Evolutionary conservation across 805 yeast species (phyloP), one percentile per base, ranked within the genome.

Genomic region (Starmerella floris): DNA sequence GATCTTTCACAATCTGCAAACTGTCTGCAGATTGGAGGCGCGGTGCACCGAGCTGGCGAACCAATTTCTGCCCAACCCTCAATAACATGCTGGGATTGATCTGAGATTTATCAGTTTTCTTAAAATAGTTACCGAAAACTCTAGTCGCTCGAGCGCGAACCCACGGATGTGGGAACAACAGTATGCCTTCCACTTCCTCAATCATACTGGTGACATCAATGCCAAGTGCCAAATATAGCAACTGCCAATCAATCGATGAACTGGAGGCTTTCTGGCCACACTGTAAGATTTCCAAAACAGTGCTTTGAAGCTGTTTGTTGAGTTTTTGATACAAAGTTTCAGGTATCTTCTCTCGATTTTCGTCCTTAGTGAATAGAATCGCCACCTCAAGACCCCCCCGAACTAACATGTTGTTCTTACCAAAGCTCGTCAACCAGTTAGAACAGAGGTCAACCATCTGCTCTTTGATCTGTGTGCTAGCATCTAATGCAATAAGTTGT

Each of bases 131-230:
- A 1, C 79, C 77, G 31, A 77, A 58, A 27, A 83, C 63, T 41
- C 87, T 66, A 5, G 78, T 63, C 1, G 93, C 65, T 4, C 71
- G 62, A 45, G 80, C 66, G 53, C 96, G 73, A 5, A 87, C 80
- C 97, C 97, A 87, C 1, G 91, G 69, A 60, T 87, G 96, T 2
- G 96, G 96, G 57, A 74, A 87, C 40, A 87, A 64, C 41, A 85
- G 66, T 23, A 76, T 61, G 3, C 68, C 70, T 21, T 73, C 65
- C 2, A 80, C 60, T 16, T 61, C 57, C 2, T 58, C 51, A 85
- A 71, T 52, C 6, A 30, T 43, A 4, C 23, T 3, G 6, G 16
- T 11, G 23, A 27, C 30, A 17, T 37, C 36, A 61, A 66, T 52
- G 35, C 66, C 70, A 47, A 85, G 62, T 2, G 80, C 69, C 3